A percentile compares a stretch with the other conserved stretches of the same genome.
These are phyloP conservation scores for Solanum chaucha DNA, from an alignment of 257 asterid species.

Conservation along the genomic window DNA sequence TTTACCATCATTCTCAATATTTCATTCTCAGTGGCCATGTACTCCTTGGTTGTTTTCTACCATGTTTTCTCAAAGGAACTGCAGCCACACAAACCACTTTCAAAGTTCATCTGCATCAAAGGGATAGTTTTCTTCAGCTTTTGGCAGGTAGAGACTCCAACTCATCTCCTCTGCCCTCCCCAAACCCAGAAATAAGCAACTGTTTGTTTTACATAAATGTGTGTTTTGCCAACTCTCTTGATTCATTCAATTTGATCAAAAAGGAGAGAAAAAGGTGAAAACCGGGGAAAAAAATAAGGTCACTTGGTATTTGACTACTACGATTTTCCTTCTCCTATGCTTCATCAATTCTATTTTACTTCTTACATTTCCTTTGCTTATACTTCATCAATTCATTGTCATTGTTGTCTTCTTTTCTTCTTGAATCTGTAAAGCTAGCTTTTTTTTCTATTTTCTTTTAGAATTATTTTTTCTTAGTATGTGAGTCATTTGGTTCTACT, in stretches of 20 bases:
- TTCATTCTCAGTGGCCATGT: too few species aligned
- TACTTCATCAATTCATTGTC: neutral
- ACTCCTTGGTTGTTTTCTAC: too few species aligned
- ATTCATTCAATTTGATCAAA: neutral
- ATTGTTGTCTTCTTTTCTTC: neutral
- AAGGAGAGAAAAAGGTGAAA: neutral
- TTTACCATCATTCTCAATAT: too few species aligned
- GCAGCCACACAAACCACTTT: slow-evolving; percentile 57
- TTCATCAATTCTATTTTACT: neutral
- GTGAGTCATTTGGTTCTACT: neutral
- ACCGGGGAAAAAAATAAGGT: neutral
- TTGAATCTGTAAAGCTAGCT: neutral
- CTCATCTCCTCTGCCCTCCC: neutral
- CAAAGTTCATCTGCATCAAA: slow-evolving; percentile 83
- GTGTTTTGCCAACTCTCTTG: neutral
- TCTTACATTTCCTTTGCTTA: neutral
- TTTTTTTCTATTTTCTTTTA: neutral
- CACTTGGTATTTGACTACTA: neutral
- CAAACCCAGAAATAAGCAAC: neutral
- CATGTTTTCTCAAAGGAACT: too few species aligned
- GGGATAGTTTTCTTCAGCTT: slow-evolving; percentile 91
- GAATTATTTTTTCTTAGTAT: neutral
- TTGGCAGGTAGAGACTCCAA: slow-evolving; percentile 62
- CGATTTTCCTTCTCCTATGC: neutral
- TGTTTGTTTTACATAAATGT: neutral